Percentiles rank a stretch among this genome's conserved stretches.
phyloP scores from a whole-genome alignment of 202 grass and related monocot genomes.

The Schoenoplectus tabernaemontani region DNA sequence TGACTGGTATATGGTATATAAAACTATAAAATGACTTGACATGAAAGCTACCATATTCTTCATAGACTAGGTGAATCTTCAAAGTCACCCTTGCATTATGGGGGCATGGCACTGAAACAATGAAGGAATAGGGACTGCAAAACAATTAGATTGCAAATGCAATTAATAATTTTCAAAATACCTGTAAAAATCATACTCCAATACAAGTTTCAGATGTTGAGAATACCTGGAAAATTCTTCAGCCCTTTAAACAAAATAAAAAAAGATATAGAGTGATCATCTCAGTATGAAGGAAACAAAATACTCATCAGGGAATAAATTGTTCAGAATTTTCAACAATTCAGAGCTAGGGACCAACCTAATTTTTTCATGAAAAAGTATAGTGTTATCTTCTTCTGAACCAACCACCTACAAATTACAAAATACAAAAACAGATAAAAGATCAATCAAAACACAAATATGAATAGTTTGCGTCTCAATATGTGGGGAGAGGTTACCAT shows the following conservation, averaged over 20 bases:
- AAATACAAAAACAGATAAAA: neutral
- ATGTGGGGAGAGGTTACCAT: conserved; percentile 33
- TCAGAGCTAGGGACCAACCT: conserved; percentile 33
- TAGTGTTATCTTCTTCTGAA: conserved; percentile 79
- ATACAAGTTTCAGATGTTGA: neutral
- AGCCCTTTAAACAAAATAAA: conserved; percentile 35
- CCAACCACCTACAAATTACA: conserved; percentile 59
- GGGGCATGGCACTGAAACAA: conserved; percentile 56
- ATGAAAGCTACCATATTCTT: conserved; percentile 64
- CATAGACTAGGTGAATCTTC: conserved; percentile 76
- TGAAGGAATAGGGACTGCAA: conserved; percentile 74
- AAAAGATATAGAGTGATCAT: conserved; percentile 28
- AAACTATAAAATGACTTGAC: neutral
- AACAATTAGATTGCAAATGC: conserved; percentile 23
- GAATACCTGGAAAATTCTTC: conserved; percentile 76
- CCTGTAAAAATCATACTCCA: neutral
- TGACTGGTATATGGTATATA: neutral
- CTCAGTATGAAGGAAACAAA: conserved; percentile 23
- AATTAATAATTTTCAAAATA: conserved; percentile 22
- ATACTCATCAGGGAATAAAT: conserved; percentile 25
- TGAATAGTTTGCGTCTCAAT: neutral
- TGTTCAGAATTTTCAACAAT: neutral
- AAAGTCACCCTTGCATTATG: conserved; percentile 54
- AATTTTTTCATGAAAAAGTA: conserved; percentile 89
- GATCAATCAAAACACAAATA: conserved; percentile 20